A percentile compares a stretch with the other conserved stretches of the same genome.
phyloP scores from a whole-genome alignment of 148 eudicot genomes.

The Arbutus unedo region DNA sequence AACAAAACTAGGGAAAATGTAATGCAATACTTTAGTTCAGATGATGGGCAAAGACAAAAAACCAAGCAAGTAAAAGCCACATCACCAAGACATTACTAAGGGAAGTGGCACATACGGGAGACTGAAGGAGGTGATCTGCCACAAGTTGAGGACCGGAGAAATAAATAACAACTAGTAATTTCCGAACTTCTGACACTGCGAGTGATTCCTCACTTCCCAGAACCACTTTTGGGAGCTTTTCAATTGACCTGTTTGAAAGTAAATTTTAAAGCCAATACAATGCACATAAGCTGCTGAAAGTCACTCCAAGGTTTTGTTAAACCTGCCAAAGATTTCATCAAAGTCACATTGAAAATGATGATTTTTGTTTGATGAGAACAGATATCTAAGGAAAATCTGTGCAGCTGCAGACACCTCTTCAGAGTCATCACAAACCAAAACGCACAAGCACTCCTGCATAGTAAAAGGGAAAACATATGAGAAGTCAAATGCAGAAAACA shows the following conservation, averaged over 20 bases:
- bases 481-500: background rate
- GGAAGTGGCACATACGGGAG: conserved; percentile 63
- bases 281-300: conserved; percentile 1
- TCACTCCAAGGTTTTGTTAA: conserved; percentile 18
- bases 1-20: conserved; percentile 10
- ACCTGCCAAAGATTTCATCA: conserved; percentile 76
- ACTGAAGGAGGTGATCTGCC: conserved; percentile 57
- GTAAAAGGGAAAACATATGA: background rate
- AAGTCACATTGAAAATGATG: conserved; percentile 52
- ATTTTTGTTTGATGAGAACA: conserved; percentile 47
- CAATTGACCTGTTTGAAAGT: conserved; percentile 57
- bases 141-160: conserved; percentile 85
- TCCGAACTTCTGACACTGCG: conserved; percentile 68
- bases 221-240: conserved; percentile 78
- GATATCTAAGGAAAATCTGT: conserved; percentile 50
- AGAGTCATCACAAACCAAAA: conserved; percentile 77
- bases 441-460: conserved; percentile 75
- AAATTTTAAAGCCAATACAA: background rate
- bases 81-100: background rate
- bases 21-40: background rate
- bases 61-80: background rate
- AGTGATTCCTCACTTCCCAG: conserved; percentile 77
- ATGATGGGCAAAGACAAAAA: background rate
- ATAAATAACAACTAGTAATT: conserved; percentile 74
- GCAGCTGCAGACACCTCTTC: conserved; percentile 73